These are phyloP conservation scores for Pythium periplocum DNA, from an alignment of 352 stramenopile genomes.

Conservation along the genomic window DNA sequence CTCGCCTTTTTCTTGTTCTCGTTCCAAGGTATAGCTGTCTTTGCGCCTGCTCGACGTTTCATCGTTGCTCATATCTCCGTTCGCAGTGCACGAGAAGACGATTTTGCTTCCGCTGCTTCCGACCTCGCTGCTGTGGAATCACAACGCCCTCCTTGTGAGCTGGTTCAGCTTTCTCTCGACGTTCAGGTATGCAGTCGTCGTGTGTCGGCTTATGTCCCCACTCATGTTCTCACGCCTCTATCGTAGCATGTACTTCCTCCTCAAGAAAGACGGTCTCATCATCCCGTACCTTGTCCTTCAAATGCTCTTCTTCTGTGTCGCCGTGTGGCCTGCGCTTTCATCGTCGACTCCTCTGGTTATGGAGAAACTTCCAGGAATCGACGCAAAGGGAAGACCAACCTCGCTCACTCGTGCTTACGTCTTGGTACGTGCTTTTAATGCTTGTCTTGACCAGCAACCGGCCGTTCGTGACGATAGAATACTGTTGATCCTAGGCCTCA, in stretches of 20 bases:
- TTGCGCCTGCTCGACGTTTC: background rate
- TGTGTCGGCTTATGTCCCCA: background rate
- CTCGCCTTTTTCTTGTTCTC: conserved; percentile 95
- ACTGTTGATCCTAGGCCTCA: conserved; percentile 32
- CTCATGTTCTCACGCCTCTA: no score
- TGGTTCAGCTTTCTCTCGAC: conserved; percentile 81
- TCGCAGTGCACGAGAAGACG: conserved; percentile 94
- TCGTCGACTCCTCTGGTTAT: background rate
- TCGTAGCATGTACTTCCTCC: conserved; percentile 79
- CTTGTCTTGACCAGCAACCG: background rate
- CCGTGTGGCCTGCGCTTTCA: conserved; percentile 22
- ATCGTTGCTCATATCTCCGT: background rate
- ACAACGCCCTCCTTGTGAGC: conserved; percentile 50
- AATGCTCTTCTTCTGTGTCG: conserved; percentile 38
- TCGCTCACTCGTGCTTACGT: conserved; percentile 35
- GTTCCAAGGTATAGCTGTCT: conserved; percentile 82
- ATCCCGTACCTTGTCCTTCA: conserved; percentile 71
- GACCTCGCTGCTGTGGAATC: conserved; percentile 77
- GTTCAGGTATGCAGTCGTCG: conserved; percentile 52
- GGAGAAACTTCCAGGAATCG: conserved; percentile 30
- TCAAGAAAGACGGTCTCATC: conserved; percentile 74
- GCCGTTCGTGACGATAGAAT: no score
- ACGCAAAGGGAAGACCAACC: conserved; percentile 28
- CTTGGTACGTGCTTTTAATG: conserved; percentile 28
- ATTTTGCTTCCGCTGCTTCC: conserved; percentile 93